Percentiles rank a stretch among this genome's conserved stretches.
Conservation (phyloP, 805 yeast species). For the Yarrowia alimentaria region DNA sequence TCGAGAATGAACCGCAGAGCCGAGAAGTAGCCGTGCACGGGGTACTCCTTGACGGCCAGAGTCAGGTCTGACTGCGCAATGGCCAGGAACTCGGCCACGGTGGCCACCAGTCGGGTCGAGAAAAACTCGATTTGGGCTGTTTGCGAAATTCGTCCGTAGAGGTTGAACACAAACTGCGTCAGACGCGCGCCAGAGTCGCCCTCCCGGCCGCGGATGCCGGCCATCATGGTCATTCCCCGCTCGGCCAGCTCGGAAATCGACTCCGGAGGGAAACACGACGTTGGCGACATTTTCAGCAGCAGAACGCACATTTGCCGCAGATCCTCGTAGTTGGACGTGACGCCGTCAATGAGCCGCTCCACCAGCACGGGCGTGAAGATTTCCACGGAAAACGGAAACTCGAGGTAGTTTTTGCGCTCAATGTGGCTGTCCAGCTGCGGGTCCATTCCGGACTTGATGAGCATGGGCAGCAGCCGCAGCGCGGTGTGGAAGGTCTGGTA, state of each 20-base stretch:
- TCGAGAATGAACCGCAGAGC: conserved; percentile 52
- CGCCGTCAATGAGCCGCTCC: conserved; percentile 56
- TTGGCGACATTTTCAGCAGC: conserved; percentile 50
- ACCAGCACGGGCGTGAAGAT: conserved; percentile 46
- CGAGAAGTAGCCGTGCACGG: conserved; percentile 70
- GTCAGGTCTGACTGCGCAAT: conserved; percentile 43
- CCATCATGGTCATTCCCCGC: conserved; percentile 33
- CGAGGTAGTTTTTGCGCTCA: conserved; percentile 47
- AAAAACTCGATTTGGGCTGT: conserved; percentile 37
- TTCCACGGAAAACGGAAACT: conserved; percentile 49
- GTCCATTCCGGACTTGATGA: conserved; percentile 60
- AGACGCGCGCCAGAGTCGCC: conserved; percentile 80
- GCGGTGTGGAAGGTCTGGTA: conserved; percentile 54
- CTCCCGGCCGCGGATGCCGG: conserved; percentile 52
- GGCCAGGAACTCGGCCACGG: conserved; percentile 41
- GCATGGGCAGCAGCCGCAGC: conserved; percentile 46
- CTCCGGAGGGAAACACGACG: conserved; percentile 29
- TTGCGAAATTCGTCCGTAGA: conserved; percentile 37
- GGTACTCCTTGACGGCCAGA: conserved; percentile 48
- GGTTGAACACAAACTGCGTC: conserved; percentile 50
- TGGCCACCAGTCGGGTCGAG: conserved; percentile 38
- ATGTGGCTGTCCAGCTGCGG: conserved; percentile 41
- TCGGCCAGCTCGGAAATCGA: conserved; percentile 35
- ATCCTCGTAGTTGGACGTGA: conserved; percentile 74
- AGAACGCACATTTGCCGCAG: conserved; percentile 54